Base-by-base conservation (phyloP, 345 rosid genomes). In the Mercurialis annua region DNA sequence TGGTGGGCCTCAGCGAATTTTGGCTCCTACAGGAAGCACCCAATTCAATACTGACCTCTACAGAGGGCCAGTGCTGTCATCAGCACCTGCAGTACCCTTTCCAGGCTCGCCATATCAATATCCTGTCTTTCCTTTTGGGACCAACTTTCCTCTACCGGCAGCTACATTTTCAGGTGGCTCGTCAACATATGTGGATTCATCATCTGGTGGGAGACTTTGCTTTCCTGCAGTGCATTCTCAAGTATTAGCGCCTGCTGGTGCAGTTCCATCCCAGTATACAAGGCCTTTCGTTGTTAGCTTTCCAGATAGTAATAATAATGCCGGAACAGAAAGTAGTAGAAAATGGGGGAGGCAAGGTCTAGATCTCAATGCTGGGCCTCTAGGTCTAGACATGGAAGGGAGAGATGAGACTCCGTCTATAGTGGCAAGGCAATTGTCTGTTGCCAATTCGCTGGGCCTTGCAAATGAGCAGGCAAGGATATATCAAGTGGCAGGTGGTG, bases 311-410 rank as follows among this genome's bases (percentile, higher is more conserved):
- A 75, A 77, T 57, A 74, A 71, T 70, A 84, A 64, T 60, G 60
- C 82, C 60, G 76, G 75, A 44, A 8, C 68, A 31, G 91, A 83
- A 46, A 78, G 76, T 64, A 78, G 78, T 57, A 81, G 81, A 68
- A 90, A 86, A 76, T 87, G 94, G 96, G 86, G 71, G 61, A 77
- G 88, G 55, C 89, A 83, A 52, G 81, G 81, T 6, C 79, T 93
- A 46, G 98, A 93, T 73, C 82, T 93, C 34, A 93, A 93, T 73
- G 72, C 94, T 0, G 98, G 98, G 44, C 98, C 98, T 18, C 82
- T 80, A 67, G 87, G 80, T 8, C 78, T 76, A 0, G 97, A 92
- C 9, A 43, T 70, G 9, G 98, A 87, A 47, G 84, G 80, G 42
- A 85, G 88, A 77, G 93, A 87, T 12, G 97, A 87, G 68, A 59